Evolutionary conservation across 129 eudicot species (phyloP), one percentile per base, ranked within the genome.

Genomic region (Lactuca saligna): DNA sequence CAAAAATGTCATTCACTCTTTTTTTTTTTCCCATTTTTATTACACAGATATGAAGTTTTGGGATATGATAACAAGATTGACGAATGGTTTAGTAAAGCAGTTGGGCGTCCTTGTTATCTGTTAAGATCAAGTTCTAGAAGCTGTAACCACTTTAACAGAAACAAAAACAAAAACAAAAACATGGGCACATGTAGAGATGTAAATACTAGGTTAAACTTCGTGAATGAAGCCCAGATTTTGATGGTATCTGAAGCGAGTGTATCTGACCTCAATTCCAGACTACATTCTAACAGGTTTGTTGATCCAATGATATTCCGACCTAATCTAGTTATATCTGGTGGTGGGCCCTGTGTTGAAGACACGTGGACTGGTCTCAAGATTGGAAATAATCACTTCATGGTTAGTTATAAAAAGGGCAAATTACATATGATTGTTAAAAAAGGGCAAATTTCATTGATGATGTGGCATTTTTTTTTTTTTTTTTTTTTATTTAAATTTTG

Each of bases 141-240:
- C 55, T 73, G 71, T 54, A 31, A 58, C 39, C 71, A 75, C 68
- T 74, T 80, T 38, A 76, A 71, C 57, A 71, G 65, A 72, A 68
- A 11, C 73, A 57, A 49, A 65, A 59, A 11, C 73, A 57, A 49
- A 65, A 59, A 61, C 64, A 17, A 49, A 65, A 59, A 64, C 64
- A 17, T 51, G 54, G 80, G 85, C 63, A 61, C 63, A 61, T 89
- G 92, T 77, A 68, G 95, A 69, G 92, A 93, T 66, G 48, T 74
- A 49, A 62, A 77, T 70, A 75, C 85, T 51, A 74, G 62, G 77
- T 72, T 93, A 69, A 93, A 82, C 69, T 93, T 89, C 37, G 98
- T 93, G 29, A 93, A 93, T 58, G 97, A 89, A 82, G 98, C 95
- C 55, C 98, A 84, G 75, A 75, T 93, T 72, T 78, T 93, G 82